These are phyloP conservation scores for Euphorbia lathyris DNA, from an alignment of 345 rosid species.

Conservation along the genomic window DNA sequence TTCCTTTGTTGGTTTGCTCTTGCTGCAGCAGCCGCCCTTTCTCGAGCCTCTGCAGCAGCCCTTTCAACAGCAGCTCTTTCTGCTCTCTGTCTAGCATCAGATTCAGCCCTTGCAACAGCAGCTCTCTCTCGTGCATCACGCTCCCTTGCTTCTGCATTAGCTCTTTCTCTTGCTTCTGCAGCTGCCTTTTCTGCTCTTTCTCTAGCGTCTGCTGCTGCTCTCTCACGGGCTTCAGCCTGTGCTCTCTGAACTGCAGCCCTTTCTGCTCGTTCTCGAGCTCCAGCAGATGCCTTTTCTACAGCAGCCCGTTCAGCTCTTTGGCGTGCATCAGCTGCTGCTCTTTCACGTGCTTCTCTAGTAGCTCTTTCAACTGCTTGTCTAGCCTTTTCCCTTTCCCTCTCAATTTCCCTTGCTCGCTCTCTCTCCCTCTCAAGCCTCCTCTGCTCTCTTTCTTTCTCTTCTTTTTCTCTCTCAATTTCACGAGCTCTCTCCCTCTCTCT, in stretches of 20 bases:
- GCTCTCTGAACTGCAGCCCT: conserved; percentile 92
- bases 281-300: conserved; percentile 66
- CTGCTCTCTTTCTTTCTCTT: conserved; percentile 63
- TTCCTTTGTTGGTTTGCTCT: conserved; percentile 56
- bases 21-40: conserved; percentile 53
- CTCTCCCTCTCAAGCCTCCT: conserved; percentile 63
- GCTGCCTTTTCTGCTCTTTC: conserved; percentile 88
- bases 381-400: conserved; percentile 65
- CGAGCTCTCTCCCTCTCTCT: conserved; percentile 43
- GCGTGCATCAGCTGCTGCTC: conserved; percentile 87
- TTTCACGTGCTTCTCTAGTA: conserved; percentile 93
- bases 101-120: conserved; percentile 35
- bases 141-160: conserved; percentile 57
- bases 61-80: conserved; percentile 88
- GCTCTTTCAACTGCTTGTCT: conserved; percentile 98
- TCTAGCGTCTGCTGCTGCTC: conserved; percentile 82
- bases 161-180: conserved; percentile 83
- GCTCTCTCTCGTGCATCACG: conserved; percentile 42
- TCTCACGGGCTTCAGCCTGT: conserved; percentile 95
- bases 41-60: conserved; percentile 40
- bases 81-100: conserved; percentile 52
- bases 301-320: conserved; percentile 84
- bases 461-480: conserved; percentile 52
- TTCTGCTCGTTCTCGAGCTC: conserved; percentile 86
- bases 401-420: conserved; percentile 57